Evolutionary conservation across 305 asterid genomes (phyloP).

Genomic region (Fraxinus albicans): DNA sequence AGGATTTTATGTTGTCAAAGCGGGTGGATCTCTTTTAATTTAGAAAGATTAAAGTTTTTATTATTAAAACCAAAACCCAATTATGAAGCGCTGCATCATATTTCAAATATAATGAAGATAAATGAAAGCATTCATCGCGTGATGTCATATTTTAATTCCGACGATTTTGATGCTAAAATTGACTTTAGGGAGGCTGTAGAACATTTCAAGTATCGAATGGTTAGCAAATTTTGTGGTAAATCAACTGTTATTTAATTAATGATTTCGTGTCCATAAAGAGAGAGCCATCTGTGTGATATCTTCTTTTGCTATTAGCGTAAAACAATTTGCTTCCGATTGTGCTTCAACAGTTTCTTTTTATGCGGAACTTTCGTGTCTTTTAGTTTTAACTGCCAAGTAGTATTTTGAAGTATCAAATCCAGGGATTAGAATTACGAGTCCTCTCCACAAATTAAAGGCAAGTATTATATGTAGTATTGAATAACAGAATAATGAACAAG

Average conservation of each 20-base stretch:
- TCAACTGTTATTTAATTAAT: neutral
- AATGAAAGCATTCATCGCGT: neutral
- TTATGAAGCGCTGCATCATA: neutral
- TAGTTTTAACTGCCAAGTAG: neutral
- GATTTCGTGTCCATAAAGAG: neutral
- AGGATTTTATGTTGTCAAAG: neutral
- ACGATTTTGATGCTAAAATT: neutral
- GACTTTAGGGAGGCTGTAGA: neutral
- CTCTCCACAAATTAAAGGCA: neutral
- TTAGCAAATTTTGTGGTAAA: neutral
- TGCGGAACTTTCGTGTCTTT: neutral
- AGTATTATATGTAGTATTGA: neutral
- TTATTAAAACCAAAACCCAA: neutral
- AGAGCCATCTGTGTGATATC: neutral
- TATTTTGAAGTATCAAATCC: neutral
- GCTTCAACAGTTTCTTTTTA: neutral
- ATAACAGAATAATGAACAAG: neutral
- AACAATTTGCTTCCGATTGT: neutral
- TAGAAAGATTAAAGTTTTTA: neutral
- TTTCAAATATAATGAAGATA: neutral
- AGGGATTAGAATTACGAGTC: neutral
- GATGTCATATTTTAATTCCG: neutral
- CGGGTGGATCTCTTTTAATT: neutral
- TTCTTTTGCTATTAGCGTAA: neutral
- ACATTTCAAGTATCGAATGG: neutral